Evolutionary conservation across 208 protist genomes (phyloP), one percentile per base, ranked within the genome.

Genomic region (Acanthamoeba divionensis): DNA sequence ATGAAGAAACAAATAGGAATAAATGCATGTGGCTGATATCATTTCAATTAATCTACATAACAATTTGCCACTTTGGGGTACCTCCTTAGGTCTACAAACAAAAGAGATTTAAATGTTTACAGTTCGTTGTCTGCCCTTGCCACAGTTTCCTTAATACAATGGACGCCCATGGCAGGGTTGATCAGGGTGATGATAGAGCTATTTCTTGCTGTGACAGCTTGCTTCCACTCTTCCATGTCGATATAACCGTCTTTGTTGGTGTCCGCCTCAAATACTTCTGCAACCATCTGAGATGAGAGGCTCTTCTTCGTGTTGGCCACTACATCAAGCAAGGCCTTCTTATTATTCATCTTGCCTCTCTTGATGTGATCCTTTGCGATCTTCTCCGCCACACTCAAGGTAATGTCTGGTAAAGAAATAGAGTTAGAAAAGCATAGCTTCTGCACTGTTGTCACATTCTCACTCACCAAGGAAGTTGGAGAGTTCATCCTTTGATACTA

Each of bases 321-420:
- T 13, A 83, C 18, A 21, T 83, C 73, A 36, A 62, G 44, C 12
- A 83, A 54, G 31, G 55, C 73, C 73, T 83, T 83, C 31, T 83
- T 83, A 47, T 83, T 62, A 7, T 24, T n/a, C 73, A 83, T 26
- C 73, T 83, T 83, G 73, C 73, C 73, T 13, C 48, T 47, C 73
- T 83, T 83, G 31, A 83, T 83, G 73, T 83, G 24, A 31, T 83
- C 73, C 73, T 83, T 83, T 0, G 73, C 73, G 44, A 83, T 83
- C 73, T 83, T 83, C 73, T 83, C 73, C 1, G 73, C 73, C 44
- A 83, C 73, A 1, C 47, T 83, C 0, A 83, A 31, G 18, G 73
- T 83, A 24, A 83, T 83, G 31, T 83, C 73, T 83, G 36, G 36
- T 41, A 41, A 41, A 41, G 36, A 5, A 41, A 41, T 41, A 1